phyloP scores from a whole-genome alignment of 2,329 filamentous ascomycete species.

The Pseudopithomyces maydicus region DNA sequence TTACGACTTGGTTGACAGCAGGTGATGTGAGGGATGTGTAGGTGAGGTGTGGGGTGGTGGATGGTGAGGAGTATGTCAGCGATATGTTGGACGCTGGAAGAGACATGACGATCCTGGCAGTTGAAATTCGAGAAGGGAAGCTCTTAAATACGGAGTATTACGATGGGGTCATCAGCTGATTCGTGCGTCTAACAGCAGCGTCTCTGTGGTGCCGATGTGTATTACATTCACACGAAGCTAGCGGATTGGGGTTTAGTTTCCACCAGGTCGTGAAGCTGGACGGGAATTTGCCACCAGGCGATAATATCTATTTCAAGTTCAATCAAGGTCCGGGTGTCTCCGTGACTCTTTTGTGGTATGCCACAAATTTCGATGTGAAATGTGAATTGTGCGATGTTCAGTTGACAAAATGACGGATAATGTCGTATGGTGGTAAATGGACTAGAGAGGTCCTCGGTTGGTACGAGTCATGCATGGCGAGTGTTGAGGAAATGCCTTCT shows the following conservation, averaged over 20 bases:
- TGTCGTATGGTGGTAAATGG: not conserved
- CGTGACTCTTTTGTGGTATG: no score
- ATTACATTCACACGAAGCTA: not conserved
- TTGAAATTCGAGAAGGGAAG: not conserved
- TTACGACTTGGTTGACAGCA: slow-evolving; percentile 34
- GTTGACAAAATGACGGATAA: not conserved
- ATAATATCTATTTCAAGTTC: no score
- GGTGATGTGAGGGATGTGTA: slow-evolving; percentile 20
- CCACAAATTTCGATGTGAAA: no score
- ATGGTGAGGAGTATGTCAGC: slow-evolving; percentile 33
- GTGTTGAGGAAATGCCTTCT: not conserved
- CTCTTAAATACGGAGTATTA: not conserved
- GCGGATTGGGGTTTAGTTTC: not conserved
- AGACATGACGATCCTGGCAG: not conserved
- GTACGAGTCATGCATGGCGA: not conserved
- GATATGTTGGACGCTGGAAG: slow-evolving; percentile 30
- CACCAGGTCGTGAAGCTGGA: slow-evolving; percentile 2
- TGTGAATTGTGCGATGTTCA: not conserved
- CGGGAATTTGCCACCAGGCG: not conserved
- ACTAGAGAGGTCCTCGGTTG: not conserved
- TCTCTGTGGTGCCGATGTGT: not conserved
- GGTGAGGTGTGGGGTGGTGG: slow-evolving; percentile 26
- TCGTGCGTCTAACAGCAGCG: not conserved
- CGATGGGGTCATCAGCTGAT: not conserved
- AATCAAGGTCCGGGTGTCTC: no score